Evolutionary conservation across 2,329 filamentous ascomycete species (phyloP).

Genomic region (Paraconiothyrium brasiliense): DNA sequence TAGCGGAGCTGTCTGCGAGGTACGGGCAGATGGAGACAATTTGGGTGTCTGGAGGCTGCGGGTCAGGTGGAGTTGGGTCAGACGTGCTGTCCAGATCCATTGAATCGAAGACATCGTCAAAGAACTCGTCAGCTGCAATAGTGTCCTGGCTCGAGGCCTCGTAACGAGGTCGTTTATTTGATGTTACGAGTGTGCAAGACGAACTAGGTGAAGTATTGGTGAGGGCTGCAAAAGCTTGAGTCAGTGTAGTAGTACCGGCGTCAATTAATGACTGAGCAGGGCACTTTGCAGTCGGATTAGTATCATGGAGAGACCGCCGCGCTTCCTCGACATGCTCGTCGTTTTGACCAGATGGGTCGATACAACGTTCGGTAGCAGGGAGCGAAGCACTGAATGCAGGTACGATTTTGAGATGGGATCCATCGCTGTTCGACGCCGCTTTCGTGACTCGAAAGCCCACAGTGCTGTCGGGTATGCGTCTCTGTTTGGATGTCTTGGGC

Average conservation of each 20-base stretch:
- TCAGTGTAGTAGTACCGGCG: neutral
- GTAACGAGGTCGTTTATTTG: neutral
- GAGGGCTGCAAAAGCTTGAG: neutral
- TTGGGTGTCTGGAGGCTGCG: neutral
- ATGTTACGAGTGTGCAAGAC: neutral
- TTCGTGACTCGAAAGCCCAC: conserved; percentile 25
- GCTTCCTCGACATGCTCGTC: neutral
- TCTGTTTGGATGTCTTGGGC: conserved; percentile 15
- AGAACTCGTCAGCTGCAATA: conserved; percentile 20
- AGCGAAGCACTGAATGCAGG: neutral
- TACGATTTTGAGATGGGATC: conserved; percentile 2
- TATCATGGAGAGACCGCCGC: neutral
- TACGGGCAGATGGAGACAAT: no score
- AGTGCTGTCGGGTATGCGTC: conserved; percentile 24
- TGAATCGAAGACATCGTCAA: conserved; percentile 24
- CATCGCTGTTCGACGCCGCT: conserved; percentile 5
- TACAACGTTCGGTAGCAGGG: neutral
- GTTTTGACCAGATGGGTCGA: neutral
- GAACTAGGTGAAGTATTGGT: neutral
- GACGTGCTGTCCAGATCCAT: conserved; percentile 17
- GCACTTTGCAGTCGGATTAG: neutral
- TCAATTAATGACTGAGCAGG: neutral
- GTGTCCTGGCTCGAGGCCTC: conserved; percentile 4
- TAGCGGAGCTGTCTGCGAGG: neutral
- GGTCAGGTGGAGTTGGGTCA: conserved; percentile 3